phyloP scores from a whole-genome alignment of 2,329 filamentous ascomycete species.

The Fusarium secorum region DNA sequence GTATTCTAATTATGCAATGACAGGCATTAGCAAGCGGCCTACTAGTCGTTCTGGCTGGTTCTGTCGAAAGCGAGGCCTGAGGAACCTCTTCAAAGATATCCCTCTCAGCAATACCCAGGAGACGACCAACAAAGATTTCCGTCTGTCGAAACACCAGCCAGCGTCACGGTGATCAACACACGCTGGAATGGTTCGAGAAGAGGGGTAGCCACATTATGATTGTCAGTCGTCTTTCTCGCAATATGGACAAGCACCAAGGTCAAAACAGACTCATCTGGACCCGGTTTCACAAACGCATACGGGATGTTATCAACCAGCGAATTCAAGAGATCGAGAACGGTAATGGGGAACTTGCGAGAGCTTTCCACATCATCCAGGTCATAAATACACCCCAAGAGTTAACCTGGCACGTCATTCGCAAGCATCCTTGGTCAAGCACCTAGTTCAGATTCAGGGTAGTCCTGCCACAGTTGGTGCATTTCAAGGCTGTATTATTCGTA shows the following conservation, averaged over 20 bases:
- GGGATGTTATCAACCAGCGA: neutral
- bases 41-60: neutral
- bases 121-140: neutral
- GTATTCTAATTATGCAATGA: neutral
- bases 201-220: constrained; percentile 1
- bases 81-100: neutral
- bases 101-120: neutral
- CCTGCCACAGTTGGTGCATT: neutral
- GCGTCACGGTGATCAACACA: neutral
- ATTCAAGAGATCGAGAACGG: neutral
- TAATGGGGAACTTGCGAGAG: neutral
- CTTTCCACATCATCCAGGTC: neutral
- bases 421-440: neutral
- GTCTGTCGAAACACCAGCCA: neutral
- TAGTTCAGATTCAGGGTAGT: neutral
- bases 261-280: neutral
- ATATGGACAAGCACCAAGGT: neutral
- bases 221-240: neutral
- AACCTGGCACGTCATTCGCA: constrained; percentile 6
- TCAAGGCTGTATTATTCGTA: neutral
- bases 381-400: neutral
- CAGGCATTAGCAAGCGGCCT: neutral
- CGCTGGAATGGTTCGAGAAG: constrained; percentile 3
- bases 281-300: neutral
- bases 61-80: neutral